phyloP scores from a whole-genome alignment of 1,139 yeast genomes.

The Hemisphaericaspora lyxosophila region DNA sequence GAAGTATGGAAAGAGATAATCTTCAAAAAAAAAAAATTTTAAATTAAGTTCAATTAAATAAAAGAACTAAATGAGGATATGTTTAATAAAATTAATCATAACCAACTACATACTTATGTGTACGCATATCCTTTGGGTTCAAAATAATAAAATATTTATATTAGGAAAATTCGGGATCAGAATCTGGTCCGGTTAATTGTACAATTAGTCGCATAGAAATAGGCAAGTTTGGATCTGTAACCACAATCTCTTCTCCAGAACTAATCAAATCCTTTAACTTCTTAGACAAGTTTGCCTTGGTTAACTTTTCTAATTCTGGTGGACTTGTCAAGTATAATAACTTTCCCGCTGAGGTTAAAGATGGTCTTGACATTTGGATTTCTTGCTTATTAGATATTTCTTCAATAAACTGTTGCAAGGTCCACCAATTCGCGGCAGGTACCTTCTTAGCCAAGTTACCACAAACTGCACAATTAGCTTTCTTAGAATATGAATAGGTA shows the following conservation, averaged over 20 bases:
- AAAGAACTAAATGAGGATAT: too few relatives aligned
- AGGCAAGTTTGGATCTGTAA: constrained; percentile 60
- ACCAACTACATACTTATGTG: neutral
- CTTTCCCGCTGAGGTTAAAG: constrained; percentile 43
- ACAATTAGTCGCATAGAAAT: constrained; percentile 34
- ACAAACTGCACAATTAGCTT: constrained; percentile 72
- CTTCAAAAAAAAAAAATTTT: too few relatives aligned
- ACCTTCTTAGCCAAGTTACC: constrained; percentile 47
- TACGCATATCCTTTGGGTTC: too few relatives aligned
- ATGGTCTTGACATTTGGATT: constrained; percentile 49
- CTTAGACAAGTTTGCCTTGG: constrained; percentile 45
- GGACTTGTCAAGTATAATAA: constrained; percentile 56
- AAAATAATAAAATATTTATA: too few relatives aligned
- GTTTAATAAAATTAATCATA: too few relatives aligned
- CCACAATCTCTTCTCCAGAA: constrained; percentile 50
- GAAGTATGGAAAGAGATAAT: constrained; percentile 11
- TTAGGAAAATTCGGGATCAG: constrained; percentile 13
- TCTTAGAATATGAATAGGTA: constrained; percentile 62
- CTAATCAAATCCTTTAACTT: constrained; percentile 39
- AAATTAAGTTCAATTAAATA: too few relatives aligned
- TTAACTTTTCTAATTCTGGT: constrained; percentile 46
- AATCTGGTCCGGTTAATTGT: constrained; percentile 24
- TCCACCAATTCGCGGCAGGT: constrained; percentile 37
- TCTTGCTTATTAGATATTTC: constrained; percentile 31
- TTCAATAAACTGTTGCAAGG: constrained; percentile 51